Base-by-base conservation (phyloP, 495 filamentous ascomycete genomes). In the Penicillium daleae region DNA sequence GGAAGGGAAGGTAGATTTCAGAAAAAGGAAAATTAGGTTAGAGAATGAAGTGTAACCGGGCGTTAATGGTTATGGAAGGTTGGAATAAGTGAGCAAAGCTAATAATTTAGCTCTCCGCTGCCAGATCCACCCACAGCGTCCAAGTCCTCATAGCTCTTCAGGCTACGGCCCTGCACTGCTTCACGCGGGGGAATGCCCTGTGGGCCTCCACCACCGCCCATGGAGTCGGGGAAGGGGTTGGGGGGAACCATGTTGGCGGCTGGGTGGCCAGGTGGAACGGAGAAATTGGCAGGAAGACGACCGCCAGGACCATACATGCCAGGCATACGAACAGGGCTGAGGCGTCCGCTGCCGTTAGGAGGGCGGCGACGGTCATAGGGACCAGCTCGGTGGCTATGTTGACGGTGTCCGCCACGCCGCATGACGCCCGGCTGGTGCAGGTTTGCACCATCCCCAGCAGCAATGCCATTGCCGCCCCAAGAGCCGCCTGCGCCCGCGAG, bases 61-160 rank as follows among this genome's bases (percentile, higher is more conserved):
- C 54, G 37, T 35, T 7, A 22, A 40, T 27, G 15, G 37, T 7
- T 15, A 40, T 27, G 15, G 37, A 46, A 54, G 32, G 32, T 21
- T 54, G 2, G 22, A 60, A 50, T 27, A 21, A 55, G 40, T 57
- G 37, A 50, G 56, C 31, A 22, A 58, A 44, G 31, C 71, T 74
- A 89, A 60, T 90, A 90, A 67, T 90, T 86, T 58, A 90, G 72
- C 70, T 89, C 87, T 9, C 81, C 85, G 49, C 82, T 75, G 21
- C 78, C 85, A 27, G 78, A 77, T 3, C 78, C 79, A 29, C 78
- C 81, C 35, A 86, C 81, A 17, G 95, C 94, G 79, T 99, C 95
- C 2, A 99, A 78, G 76, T 99, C 95, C 75, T 98, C 96, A 74
- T 99, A 99, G 73, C 91, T 96, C 82, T 95, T 97, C 35, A 99